Conservation (phyloP, 148 eudicot genomes). For the Rhododendron mucronatum region DNA sequence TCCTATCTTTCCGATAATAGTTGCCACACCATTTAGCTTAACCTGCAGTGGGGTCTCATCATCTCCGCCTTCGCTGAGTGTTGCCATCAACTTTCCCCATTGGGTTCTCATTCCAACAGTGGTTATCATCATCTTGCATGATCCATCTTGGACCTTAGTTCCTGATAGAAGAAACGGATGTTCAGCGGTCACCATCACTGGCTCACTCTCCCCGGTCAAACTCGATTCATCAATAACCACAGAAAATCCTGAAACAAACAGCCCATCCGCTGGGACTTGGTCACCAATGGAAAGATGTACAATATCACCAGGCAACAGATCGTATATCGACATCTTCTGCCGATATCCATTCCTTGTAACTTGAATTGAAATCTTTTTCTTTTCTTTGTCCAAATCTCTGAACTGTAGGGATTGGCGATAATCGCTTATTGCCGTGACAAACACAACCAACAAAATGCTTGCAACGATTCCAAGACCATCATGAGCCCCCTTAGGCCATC, state of each 20-base stretch:
- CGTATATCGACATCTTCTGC: slow-evolving; percentile 24
- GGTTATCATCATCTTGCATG: slow-evolving; percentile 25
- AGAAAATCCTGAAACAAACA: slow-evolving; percentile 25
- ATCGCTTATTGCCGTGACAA: slow-evolving; percentile 27
- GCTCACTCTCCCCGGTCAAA: slow-evolving; percentile 27
- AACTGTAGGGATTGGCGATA: slow-evolving; percentile 26
- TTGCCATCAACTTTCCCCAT: slow-evolving; percentile 27
- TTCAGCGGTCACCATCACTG: slow-evolving; percentile 16
- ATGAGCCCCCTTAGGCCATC: slow-evolving; percentile 87
- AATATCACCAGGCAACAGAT: slow-evolving; percentile 23
- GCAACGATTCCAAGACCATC: slow-evolving; percentile 58
- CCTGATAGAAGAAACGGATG: slow-evolving; percentile 26
- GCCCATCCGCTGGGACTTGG: slow-evolving; percentile 27
- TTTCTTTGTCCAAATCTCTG: slow-evolving; percentile 24
- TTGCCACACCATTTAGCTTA: slow-evolving; percentile 25
- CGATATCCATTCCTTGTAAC: slow-evolving; percentile 24
- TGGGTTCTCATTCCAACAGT: slow-evolving; percentile 30
- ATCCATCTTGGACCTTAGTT: slow-evolving; percentile 26
- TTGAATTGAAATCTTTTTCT: slow-evolving; percentile 24
- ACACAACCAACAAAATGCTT: slow-evolving; percentile 29
- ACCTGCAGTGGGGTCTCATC: slow-evolving; percentile 28
- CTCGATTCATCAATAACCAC: slow-evolving; percentile 25
- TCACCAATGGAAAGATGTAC: slow-evolving; percentile 26
- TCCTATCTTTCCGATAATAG: slow-evolving; percentile 18
- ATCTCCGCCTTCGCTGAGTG: slow-evolving; percentile 27